Conservation (phyloP, 169 alveolate species). For the Cryptosporidium canis region DNA sequence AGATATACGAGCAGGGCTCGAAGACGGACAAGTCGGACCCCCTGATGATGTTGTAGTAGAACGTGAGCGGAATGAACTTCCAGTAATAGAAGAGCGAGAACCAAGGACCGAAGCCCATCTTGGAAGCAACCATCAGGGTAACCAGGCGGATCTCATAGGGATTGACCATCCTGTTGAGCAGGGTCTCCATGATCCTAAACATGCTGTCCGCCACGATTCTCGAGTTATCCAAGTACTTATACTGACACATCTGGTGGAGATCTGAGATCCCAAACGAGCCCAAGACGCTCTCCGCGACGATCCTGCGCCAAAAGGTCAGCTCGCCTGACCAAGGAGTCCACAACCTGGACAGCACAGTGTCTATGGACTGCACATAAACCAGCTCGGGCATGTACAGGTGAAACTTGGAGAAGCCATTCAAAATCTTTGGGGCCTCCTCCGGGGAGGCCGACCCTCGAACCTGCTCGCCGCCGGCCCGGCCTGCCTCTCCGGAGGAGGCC, state of each 20-base stretch:
- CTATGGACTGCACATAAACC: constrained; percentile 30
- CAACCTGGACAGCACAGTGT: constrained; percentile 35
- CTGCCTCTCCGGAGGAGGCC: background rate
- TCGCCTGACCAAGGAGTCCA: constrained; percentile 59
- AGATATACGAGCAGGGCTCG: constrained; percentile 17
- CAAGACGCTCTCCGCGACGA: background rate
- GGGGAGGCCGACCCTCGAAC: background rate
- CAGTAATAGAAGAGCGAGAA: constrained; percentile 44
- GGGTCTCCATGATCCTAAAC: constrained; percentile 11
- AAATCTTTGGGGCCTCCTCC: background rate
- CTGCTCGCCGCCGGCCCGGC: background rate
- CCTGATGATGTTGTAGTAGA: constrained; percentile 46
- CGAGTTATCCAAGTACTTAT: constrained; percentile 29
- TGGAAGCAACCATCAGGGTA: constrained; percentile 31
- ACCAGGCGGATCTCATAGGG: constrained; percentile 48
- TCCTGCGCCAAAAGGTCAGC: constrained; percentile 11
- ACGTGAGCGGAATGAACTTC: constrained; percentile 62
- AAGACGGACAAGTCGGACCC: background rate
- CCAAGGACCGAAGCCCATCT: constrained; percentile 72
- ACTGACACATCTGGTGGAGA: background rate
- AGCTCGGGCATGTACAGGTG: constrained; percentile 56
- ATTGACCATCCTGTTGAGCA: constrained; percentile 21
- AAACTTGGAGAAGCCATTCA: constrained; percentile 9
- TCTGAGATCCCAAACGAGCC: constrained; percentile 17
- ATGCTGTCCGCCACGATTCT: constrained; percentile 7